Conservation (phyloP, 495 filamentous ascomycete species). For the Penicillium turbatum region DNA sequence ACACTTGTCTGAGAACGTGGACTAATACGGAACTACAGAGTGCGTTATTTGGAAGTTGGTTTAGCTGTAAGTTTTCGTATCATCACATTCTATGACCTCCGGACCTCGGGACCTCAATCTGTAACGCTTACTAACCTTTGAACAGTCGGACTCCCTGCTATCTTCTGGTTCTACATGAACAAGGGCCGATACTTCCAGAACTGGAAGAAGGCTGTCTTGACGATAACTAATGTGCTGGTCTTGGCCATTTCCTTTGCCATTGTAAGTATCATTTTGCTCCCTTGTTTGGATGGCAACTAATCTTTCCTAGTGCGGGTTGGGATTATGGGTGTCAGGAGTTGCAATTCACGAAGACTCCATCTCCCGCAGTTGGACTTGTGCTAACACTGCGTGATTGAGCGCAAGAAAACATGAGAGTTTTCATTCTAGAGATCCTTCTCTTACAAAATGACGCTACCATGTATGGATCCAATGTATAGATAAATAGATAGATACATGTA, state of each 20-base stretch:
- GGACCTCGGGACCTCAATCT: too few species aligned
- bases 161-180: slow-evolving; percentile 44
- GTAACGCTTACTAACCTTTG: slow-evolving; percentile 1
- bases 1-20: not conserved
- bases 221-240: slow-evolving; percentile 30
- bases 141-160: slow-evolving; percentile 34
- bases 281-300: not conserved
- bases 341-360: slow-evolving; percentile 32
- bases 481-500: not conserved
- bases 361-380: slow-evolving; percentile 33
- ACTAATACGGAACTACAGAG: slow-evolving; percentile 24
- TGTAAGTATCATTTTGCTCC: slow-evolving; percentile 20
- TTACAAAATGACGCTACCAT: not conserved
- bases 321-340: slow-evolving; percentile 37
- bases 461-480: not conserved
- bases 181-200: slow-evolving; percentile 29
- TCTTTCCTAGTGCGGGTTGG: slow-evolving; percentile 32
- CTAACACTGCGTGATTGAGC: slow-evolving; percentile 27
- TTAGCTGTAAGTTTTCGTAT: slow-evolving; percentile 31
- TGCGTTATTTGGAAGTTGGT: slow-evolving; percentile 39
- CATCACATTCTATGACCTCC: not conserved
- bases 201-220: slow-evolving; percentile 28
- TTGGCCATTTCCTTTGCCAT: slow-evolving; percentile 34
- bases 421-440: not conserved
- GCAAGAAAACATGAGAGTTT: not conserved